Base-by-base conservation (phyloP, 2,329 filamentous ascomycete species). In the Geosmithia morbida region DNA sequence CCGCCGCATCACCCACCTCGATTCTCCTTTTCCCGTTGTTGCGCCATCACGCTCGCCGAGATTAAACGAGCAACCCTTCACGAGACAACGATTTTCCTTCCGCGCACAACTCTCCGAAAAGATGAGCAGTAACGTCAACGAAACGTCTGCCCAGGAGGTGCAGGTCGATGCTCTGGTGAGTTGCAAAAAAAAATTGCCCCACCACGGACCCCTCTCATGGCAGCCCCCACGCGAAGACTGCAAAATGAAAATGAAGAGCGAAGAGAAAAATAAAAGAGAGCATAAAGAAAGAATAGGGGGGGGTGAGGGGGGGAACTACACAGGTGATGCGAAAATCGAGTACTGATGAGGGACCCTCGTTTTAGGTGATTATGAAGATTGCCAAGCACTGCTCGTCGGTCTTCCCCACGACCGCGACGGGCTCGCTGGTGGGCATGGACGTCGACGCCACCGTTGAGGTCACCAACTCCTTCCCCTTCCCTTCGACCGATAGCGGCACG, bases 391-490 rank as follows among this genome's bases (percentile, higher is more conserved):
- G 86, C 71, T 84, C 87, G 49, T 79, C 85, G 59, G 77, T 78
- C 48, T 96, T 95, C 70, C 90, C 90, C 45, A 90, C 87, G 46
- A 82, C 82, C 48, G 87, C 88, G 49, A 96, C 89, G 48, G 90
- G 90, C 52, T 87, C 85, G 52, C 78, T 96, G 51, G 88, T 96
- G 51, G 92, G 92, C 57, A 89, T 97, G 86, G 90, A 97, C 66
- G 78, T 79, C 59, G 80, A 84, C 54, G 79, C 79, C 54, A 74
- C 81, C 50, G 79, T 97, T 52, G 83, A 97, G 70, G 74, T 97
- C 69, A 97, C 92, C 57, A 97, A 97, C 74, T 79, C 80, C 54
- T 98, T 97, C 70, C 84, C 88, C 41, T 96, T 96, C 73, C 92
- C 92, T 48, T 81, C 85, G 48, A 72, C 85, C 64, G 88, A 95